A percentile compares a stretch with the other conserved stretches of the same genome.
phyloP scores from a whole-genome alignment of 768 basidiomycete species.

The Cyclocybe aegerita region DNA sequence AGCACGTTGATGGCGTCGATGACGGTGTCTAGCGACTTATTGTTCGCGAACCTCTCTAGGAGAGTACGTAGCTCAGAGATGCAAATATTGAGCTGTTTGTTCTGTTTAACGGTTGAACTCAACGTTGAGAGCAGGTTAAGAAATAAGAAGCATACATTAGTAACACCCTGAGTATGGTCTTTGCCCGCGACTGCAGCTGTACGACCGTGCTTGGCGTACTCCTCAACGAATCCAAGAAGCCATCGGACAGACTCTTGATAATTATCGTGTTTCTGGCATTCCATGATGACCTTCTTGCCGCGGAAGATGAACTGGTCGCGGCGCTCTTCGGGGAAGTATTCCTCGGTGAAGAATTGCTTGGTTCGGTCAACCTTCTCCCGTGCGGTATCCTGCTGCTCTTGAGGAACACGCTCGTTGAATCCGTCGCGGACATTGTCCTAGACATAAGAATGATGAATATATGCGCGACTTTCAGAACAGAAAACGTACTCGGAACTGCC shows the following conservation, averaged over 20 bases:
- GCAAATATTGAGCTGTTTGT: conserved; percentile 56
- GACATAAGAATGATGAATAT: conserved; percentile 20
- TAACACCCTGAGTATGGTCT: conserved; percentile 18
- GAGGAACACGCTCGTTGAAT: conserved; percentile 55
- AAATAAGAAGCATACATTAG: conserved; percentile 22
- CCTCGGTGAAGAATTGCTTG: conserved; percentile 71
- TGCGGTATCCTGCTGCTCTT: conserved; percentile 62
- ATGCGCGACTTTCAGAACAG: conserved; percentile 18
- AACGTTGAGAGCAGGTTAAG: not conserved
- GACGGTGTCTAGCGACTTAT: conserved; percentile 61
- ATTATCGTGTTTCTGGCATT: conserved; percentile 90
- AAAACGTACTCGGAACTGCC: conserved; percentile 35
- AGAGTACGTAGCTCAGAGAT: conserved; percentile 70
- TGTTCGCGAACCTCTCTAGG: conserved; percentile 90
- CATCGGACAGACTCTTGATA: conserved; percentile 83
- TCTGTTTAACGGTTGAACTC: conserved; percentile 26
- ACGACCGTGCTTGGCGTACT: conserved; percentile 58
- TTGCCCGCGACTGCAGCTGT: conserved; percentile 18
- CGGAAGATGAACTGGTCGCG: conserved; percentile 93
- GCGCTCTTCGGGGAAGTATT: conserved; percentile 88
- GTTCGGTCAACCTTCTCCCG: conserved; percentile 56
- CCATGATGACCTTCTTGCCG: conserved; percentile 89
- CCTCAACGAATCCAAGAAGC: conserved; percentile 62
- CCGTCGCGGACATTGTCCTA: conserved; percentile 22
- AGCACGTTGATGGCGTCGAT: conserved; percentile 71